Base-by-base conservation (phyloP, 2,329 filamentous ascomycete species). In the Ramichloridium luteum region DNA sequence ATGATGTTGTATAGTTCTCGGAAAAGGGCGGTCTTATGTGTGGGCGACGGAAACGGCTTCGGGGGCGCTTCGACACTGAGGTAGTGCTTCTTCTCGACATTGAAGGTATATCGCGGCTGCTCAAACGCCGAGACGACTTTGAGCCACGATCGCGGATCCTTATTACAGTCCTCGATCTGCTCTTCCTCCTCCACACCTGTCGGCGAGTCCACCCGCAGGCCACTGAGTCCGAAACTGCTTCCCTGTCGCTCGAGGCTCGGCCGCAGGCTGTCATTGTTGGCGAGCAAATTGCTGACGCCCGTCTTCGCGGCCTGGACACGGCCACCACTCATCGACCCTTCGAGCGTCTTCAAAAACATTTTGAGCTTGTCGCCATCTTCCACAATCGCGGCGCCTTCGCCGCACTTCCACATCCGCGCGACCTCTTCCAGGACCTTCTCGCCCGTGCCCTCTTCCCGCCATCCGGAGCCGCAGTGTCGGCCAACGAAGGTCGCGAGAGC, bases 351-450 rank as follows among this genome's bases (percentile, higher is more conserved):
- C 26, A 98, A 61, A 18, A 98, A 92, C 16, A 77, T 71, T 48
- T 80, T 85, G 38, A 98, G 63, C 16, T 62, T 60, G 46, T 80
- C 74, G 5, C 53, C 58, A 15, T 88, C 88, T 32, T 94, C 84
- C 3, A 98, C 81, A 43, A 98, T 93, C 32, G 93, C 81, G 13
- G 82, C 82, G 1, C 84, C 84, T 52, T 82, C 85, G 37, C 79
- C 70, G 44, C 78, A 82, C 62, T 94, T 96, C 92, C 90, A 98
- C 45, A 73, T 72, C 55, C 81, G 80, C 1, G 90, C 86, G 5
- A 86, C 74, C 57, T 96, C 90, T 49, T 98, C 90, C 20, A 98
- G 62, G 9, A 94, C 83, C 44, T 78, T 79, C 57, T 98, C 92
- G 3, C 86, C 90, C 17, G 94, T 65, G 0, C 92, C 88, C 54